Base-by-base conservation (phyloP, 345 rosid species). In the Pistacia atlantica region DNA sequence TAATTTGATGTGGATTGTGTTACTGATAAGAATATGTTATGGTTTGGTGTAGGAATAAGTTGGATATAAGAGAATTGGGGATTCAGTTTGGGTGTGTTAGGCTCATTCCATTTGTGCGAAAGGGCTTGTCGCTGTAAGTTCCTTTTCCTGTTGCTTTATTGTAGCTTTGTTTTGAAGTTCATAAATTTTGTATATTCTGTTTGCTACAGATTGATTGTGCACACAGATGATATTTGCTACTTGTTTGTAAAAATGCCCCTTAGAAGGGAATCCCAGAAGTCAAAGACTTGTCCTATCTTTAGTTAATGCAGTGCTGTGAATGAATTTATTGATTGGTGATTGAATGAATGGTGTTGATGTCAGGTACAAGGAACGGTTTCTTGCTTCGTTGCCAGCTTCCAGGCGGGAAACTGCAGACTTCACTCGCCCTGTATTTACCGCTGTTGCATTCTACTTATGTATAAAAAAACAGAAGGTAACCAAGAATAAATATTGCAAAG, bases 11-110 rank as follows among this genome's bases (percentile, higher is more conserved):
- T 17, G 59, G 25, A 4, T 28, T 52, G 46, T 73, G 20, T 38
- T 56, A 12, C 48, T 75, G 64, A 20, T 10, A 65, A 45, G 58
- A 72, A 75, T 62, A 12, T 11, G 11, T 64, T 61, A 42, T 59
- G 33, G 4, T 62, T 20, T 69, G 51, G 45, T 80, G 69, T 64
- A 95, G 99, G 88, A 84, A 84, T 64, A 89, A 89, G 57, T 73
- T 95, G 68, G 97, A 90, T 81, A 58, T 90, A 2, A 90, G 94
- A 75, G 95, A 93, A 73, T 71, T 95, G 72, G 99, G 92, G 58
- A 82, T 96, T 84, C 97, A 86, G 46, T 96, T 96, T 75, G 99
- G 98, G 1, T 96, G 98, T 64, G 88, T 93, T 25, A 85, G 98
- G 86, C 90, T 96, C 33, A 91, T 96, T 70, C 96, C 93, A 77